phyloP scores from a whole-genome alignment of 352 stramenopile species.

The Stephanocyclus meneghinianus region DNA sequence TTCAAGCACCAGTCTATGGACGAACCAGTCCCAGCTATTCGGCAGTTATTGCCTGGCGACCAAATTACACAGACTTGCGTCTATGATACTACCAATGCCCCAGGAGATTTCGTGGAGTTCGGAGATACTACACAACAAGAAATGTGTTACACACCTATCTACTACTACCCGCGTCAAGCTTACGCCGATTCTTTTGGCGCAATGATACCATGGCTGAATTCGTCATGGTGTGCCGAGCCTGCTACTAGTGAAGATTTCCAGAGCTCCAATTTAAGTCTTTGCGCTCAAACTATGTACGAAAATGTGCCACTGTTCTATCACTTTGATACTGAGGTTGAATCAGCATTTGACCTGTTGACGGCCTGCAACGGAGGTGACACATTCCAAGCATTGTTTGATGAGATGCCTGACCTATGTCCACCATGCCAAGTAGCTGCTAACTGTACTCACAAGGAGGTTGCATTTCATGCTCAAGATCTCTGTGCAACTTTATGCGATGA shows the following conservation, averaged over 20 bases:
- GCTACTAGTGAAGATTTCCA: conserved; percentile 8
- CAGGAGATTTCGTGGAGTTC: conserved; percentile 17
- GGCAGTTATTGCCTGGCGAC: conserved; percentile 17
- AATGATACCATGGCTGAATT: conserved; percentile 8
- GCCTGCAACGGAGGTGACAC: not conserved
- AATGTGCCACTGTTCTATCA: conserved; percentile 10
- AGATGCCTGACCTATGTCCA: not conserved
- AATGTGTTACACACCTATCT: conserved; percentile 23
- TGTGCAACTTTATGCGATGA: not conserved
- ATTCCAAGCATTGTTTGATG: not conserved
- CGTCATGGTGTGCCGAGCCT: conserved; percentile 4
- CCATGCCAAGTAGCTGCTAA: not conserved
- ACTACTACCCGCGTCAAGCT: not conserved
- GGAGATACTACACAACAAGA: conserved; percentile 20
- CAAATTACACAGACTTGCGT: conserved; percentile 11
- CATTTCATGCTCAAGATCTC: not conserved
- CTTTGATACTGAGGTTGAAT: not conserved
- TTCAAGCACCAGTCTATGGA: conserved; percentile 19
- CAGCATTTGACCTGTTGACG: not conserved
- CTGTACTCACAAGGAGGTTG: not conserved
- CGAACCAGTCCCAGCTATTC: not conserved
- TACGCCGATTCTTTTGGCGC: not conserved
- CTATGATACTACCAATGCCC: conserved; percentile 13
- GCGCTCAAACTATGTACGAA: conserved; percentile 12
- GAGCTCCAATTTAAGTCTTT: not conserved